Base-by-base conservation (phyloP, 306 rosid species). In the Mucuna pruriens region DNA sequence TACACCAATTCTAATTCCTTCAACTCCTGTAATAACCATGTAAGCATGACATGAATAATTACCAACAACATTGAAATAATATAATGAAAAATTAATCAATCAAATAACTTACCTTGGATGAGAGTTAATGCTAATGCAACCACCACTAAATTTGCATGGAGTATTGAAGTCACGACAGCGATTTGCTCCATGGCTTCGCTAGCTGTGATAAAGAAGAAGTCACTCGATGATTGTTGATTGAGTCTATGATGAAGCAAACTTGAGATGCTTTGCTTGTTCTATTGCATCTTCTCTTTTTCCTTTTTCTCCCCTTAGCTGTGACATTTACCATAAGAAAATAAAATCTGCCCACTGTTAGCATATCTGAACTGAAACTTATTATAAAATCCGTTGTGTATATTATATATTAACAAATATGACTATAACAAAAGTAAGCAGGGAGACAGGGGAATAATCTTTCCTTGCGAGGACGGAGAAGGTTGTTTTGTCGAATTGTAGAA, bases 1-100 rank as follows among this genome's bases (percentile, higher is more conserved):
- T n/a, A 90, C 97, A 48, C 94, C 97, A 38, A 91, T 54, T 62
- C 40, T 20, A 13, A 16, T 89, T 58, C 92, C 91, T 52, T 80
- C 75, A 2, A 48, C 90, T 58, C 77, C 90, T 88, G 80, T 33
- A 13, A 20, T n/a, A n/a, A n/a, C n/a, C n/a, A n/a, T n/a, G 7
- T 60, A 26, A 45, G 19, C 25, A 52, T 25, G 67, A 62, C n/a
- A 29, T 29, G 23, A 9, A 60, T 22, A 1, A 5, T 3, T 1
- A 61, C n/a, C 17, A 7, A 15, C 13, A 13, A 2, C 13, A 11
- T 46, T 2, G 15, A 33, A 19, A 13, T 17, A 8, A 29, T 40
- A 40, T 2, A 33, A 54, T 40, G 9, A 11, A 9, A 69, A 60
- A 71, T 19, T 33, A 29, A 5, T 15, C 20, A n/a, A n/a, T n/a